phyloP scores from a whole-genome alignment of 306 rosid genomes.

The Cyclanthera cordifolia region DNA sequence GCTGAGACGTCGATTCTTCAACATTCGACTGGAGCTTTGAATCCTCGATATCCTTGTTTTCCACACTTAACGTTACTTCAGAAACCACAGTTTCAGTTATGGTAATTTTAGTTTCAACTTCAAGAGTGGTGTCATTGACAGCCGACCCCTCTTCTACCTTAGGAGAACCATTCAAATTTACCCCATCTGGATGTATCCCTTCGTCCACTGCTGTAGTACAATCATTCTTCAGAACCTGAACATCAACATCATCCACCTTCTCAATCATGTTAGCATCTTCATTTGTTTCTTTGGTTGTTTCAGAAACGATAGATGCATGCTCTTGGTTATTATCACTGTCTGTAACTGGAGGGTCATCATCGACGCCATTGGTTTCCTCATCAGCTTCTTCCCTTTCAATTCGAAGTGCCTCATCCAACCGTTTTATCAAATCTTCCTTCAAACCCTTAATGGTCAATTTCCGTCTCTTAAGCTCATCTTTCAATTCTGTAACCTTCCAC shows the following conservation, averaged over 20 bases:
- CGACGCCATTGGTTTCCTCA: constrained; percentile 28
- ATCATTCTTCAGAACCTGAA: constrained; percentile 26
- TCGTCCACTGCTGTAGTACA: constrained; percentile 21
- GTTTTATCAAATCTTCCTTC: constrained; percentile 80
- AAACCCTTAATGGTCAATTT: constrained; percentile 57
- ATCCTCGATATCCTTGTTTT: constrained; percentile 18
- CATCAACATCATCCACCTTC: constrained; percentile 16
- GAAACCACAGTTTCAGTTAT: constrained; percentile 32
- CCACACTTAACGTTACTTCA: constrained; percentile 25
- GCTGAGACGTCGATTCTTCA: background rate
- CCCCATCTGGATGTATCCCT: constrained; percentile 25
- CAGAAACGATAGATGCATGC: constrained; percentile 18
- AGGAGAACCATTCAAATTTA: constrained; percentile 20
- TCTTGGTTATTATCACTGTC: constrained; percentile 16
- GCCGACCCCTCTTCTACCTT: constrained; percentile 26
- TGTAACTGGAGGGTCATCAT: constrained; percentile 13
- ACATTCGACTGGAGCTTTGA: constrained; percentile 2
- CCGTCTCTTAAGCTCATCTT: constrained; percentile 81
- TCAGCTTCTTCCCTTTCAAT: constrained; percentile 34
- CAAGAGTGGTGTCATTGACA: constrained; percentile 23
- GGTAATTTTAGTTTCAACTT: constrained; percentile 28
- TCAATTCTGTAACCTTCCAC: constrained; percentile 86
- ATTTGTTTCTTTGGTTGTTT: constrained; percentile 19
- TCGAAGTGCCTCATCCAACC: constrained; percentile 63
- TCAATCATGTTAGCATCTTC: constrained; percentile 19